phyloP scores from a whole-genome alignment of 2,329 filamentous ascomycete genomes.

The Aspergillus sp. region DNA sequence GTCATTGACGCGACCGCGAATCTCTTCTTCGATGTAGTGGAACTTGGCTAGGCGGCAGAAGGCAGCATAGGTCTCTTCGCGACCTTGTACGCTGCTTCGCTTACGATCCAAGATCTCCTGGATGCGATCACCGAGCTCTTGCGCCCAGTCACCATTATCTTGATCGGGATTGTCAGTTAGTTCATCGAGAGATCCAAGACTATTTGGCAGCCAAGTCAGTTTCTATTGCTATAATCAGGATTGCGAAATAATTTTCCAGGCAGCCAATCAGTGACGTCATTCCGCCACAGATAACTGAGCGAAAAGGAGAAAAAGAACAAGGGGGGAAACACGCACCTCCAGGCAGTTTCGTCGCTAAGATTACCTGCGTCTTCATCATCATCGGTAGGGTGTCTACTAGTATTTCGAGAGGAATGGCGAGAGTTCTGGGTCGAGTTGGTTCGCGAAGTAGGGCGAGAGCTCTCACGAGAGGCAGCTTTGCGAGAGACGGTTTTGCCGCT shows the following conservation, averaged over 20 bases:
- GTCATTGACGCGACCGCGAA: constrained; percentile 57
- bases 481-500: constrained; percentile 62
- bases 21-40: constrained; percentile 61
- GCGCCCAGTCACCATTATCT: constrained; percentile 55
- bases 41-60: constrained; percentile 64
- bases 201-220: constrained; percentile 18
- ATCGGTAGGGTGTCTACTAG: constrained; percentile 48
- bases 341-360: constrained; percentile 55
- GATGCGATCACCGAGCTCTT: constrained; percentile 61
- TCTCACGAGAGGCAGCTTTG: constrained; percentile 54
- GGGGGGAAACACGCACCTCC: constrained; percentile 41
- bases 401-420: constrained; percentile 45
- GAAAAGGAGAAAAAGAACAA: constrained; percentile 3
- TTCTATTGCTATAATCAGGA: no score
- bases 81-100: constrained; percentile 66
- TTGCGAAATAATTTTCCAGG: no score
- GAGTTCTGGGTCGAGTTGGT: constrained; percentile 49
- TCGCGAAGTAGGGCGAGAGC: constrained; percentile 50
- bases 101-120: constrained; percentile 72
- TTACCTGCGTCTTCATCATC: constrained; percentile 56
- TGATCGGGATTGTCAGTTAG: constrained; percentile 53
- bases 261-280: constrained; percentile 28
- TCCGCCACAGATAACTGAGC: constrained; percentile 30
- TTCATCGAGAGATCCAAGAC: constrained; percentile 64
- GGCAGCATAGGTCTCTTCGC: constrained; percentile 59